Base-by-base conservation (phyloP, 2,329 filamentous ascomycete species). In the Daldinia eschscholtzii region DNA sequence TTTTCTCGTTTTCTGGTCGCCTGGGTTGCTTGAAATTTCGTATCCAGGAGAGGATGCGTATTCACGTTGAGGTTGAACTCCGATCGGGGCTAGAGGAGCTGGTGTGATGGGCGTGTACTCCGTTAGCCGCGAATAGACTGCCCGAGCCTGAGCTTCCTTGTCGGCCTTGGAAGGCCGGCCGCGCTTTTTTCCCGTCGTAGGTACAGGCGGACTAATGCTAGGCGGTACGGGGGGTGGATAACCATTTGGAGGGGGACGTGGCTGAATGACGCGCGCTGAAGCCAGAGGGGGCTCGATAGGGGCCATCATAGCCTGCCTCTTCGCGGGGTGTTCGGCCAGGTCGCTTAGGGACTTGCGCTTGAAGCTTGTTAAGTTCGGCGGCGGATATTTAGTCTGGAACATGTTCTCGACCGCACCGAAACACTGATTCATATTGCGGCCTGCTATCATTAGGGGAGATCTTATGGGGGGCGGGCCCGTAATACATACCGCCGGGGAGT, bases 371-470 rank as follows among this genome's bases (percentile, higher is more conserved):
- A 75, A 64, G 59, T 74, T 75, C 65, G 73, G 76, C 39, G 76
- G 77, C 15, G 77, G 72, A 37, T 80, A 77, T 64, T 79, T 77
- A 18, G 73, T 71, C 44, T 79, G 76, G 66, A 80, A 78, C 72
- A 84, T 79, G 23, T 77, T 78, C 42, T 82, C 78, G 52, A 80
- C 79, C 41, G 80, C 79, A 56, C 80, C 74, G 61, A 84, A 76
- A 70, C 83, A 85, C 72, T 86, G 83, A 37, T 79, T 79, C 79
- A 85, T 80, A 70, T 81, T 85, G 60, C 84, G 83, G 37, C 84
- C 84, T 86, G 62, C 30, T 61, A 41, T 68, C 53, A 72, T 77
- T 75, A 76, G 75, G 72, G 66, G 57, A 64, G 23, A 26, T 52
- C 63, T 56, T 23, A 42, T 57, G 60, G 60, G 69, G 52, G 56